phyloP scores from a whole-genome alignment of 441 rosid genomes.

The Adansonia grandidieri region DNA sequence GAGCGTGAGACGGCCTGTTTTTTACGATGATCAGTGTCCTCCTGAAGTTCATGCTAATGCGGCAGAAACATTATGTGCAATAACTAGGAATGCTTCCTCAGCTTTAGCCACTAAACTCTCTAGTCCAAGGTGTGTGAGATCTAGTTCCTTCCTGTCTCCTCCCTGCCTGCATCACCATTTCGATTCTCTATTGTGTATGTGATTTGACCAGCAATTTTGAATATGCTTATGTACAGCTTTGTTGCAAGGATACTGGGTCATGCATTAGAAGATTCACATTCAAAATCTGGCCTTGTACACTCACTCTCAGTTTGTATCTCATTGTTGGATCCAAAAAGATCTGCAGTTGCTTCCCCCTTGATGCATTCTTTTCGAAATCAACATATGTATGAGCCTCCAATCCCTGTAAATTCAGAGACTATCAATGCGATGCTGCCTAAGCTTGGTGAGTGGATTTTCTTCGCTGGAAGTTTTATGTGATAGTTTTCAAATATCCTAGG shows the following conservation, averaged over 20 bases:
- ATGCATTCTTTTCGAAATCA: slow-evolving; percentile 88
- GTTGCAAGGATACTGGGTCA: slow-evolving; percentile 88
- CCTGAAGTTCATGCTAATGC: slow-evolving; percentile 96
- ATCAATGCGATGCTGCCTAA: slow-evolving; percentile 90
- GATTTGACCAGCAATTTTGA: slow-evolving; percentile 10
- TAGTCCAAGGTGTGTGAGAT: slow-evolving; percentile 66
- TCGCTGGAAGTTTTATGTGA: background rate
- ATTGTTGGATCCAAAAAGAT: slow-evolving; percentile 88
- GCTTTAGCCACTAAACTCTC: slow-evolving; percentile 92
- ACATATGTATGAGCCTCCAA: slow-evolving; percentile 78
- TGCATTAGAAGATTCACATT: slow-evolving; percentile 88
- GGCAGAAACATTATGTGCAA: slow-evolving; percentile 92
- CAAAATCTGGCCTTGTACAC: slow-evolving; percentile 91
- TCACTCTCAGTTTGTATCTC: slow-evolving; percentile 96
- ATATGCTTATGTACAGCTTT: slow-evolving; percentile 56
- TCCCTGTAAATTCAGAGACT: slow-evolving; percentile 82
- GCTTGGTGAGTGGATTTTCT: slow-evolving; percentile 61
- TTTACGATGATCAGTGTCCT: slow-evolving; percentile 58
- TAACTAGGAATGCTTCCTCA: slow-evolving; percentile 85
- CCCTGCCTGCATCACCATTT: background rate
- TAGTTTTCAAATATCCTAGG: background rate
- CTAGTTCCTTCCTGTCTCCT: slow-evolving; percentile 23
- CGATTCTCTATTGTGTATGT: background rate
- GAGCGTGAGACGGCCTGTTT: slow-evolving; percentile 35
- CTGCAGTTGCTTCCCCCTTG: slow-evolving; percentile 67